phyloP scores from a whole-genome alignment of 176 grass and related monocot species.

The Ampelocalamus luodianensis region DNA sequence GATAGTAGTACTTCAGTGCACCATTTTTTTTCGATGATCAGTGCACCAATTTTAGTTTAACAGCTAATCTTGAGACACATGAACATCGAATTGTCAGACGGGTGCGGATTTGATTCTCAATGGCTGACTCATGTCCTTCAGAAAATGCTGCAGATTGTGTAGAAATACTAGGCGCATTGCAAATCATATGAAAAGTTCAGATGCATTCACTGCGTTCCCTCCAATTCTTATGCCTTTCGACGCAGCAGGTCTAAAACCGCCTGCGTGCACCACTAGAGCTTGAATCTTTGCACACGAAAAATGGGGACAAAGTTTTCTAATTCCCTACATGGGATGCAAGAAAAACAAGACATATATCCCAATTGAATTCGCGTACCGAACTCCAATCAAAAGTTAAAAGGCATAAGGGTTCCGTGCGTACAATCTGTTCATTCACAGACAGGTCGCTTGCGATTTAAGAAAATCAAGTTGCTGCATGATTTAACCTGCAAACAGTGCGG shows the following conservation, averaged over 20 bases:
- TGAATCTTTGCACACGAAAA: background rate
- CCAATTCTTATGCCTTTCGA: background rate
- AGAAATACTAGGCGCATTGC: background rate
- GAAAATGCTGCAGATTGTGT: background rate
- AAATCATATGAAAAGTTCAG: background rate
- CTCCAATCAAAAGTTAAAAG: constrained; percentile 8
- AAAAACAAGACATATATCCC: too few relatives aligned
- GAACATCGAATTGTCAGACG: background rate
- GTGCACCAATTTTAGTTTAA: background rate
- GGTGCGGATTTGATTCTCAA: background rate
- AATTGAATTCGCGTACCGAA: background rate
- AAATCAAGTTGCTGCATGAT: background rate
- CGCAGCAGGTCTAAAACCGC: background rate
- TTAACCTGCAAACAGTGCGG: constrained; percentile 32
- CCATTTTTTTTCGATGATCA: background rate
- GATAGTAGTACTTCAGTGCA: background rate
- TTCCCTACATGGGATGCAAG: background rate
- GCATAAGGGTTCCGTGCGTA: background rate
- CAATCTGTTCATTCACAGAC: background rate
- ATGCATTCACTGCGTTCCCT: background rate
- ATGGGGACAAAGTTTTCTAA: background rate
- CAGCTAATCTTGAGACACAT: background rate
- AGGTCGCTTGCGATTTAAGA: constrained; percentile 30
- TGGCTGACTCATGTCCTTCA: background rate
- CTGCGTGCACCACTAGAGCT: background rate